A percentile compares a stretch with the other conserved stretches of the same genome.
Conservation (phyloP, 495 filamentous ascomycete genomes). For the Mytilinidion resinicola region DNA sequence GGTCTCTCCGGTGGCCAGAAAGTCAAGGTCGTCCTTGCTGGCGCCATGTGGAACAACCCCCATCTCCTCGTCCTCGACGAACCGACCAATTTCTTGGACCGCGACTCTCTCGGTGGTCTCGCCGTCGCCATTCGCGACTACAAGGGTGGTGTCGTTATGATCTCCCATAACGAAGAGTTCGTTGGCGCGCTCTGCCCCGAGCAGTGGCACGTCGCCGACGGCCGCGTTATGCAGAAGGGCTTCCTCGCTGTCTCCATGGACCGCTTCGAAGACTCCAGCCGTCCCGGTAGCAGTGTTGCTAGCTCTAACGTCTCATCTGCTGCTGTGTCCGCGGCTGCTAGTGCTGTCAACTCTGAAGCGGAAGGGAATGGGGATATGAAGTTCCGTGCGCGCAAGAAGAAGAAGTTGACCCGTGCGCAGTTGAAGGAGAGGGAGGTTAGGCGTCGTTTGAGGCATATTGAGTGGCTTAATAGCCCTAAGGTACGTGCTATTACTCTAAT, state of each 20-base stretch:
- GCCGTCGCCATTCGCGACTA: constrained; percentile 96
- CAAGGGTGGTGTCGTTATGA: constrained; percentile 97
- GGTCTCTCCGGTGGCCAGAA: constrained; percentile 98
- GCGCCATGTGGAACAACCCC: constrained; percentile 91
- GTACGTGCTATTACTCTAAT: constrained; percentile 9
- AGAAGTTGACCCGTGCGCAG: constrained; percentile 96
- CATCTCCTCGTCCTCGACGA: constrained; percentile 97
- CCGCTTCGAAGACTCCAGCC: constrained; percentile 76
- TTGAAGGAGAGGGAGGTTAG: constrained; percentile 87
- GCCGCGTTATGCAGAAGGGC: constrained; percentile 77
- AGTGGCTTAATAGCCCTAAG: constrained; percentile 73
- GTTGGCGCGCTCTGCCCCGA: constrained; percentile 90
- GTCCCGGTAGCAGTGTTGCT: constrained; percentile 49
- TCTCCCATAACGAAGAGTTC: constrained; percentile 98
- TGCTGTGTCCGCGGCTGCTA: constrained; percentile 51
- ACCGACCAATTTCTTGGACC: constrained; percentile 98
- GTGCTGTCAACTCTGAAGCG: constrained; percentile 74
- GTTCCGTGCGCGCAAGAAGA: constrained; percentile 94
- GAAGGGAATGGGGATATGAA: constrained; percentile 75
- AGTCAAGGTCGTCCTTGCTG: constrained; percentile 86
- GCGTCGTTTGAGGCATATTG: constrained; percentile 84
- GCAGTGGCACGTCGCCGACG: constrained; percentile 89
- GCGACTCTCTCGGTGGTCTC: constrained; percentile 90
- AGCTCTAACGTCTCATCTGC: constrained; percentile 48
- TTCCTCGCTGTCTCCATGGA: constrained; percentile 63